Evolutionary conservation across 2,329 filamentous ascomycete species (phyloP), one percentile per base, ranked within the genome.

Genomic region (Aureobasidium sp.): DNA sequence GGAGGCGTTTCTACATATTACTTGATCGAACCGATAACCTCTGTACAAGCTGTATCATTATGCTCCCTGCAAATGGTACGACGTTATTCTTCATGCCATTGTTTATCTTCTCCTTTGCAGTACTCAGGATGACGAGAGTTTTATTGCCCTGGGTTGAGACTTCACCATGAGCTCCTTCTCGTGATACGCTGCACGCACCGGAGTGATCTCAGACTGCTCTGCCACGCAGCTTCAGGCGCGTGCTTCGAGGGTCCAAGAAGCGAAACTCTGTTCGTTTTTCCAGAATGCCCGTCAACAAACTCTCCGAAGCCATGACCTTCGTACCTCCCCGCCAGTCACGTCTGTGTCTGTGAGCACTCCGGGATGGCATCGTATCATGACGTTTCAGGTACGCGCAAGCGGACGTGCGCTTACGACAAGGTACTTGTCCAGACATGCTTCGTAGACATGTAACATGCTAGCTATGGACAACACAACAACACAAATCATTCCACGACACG

Each of bases 31-130:
- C 27, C 32, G 44, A 41, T 43, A 60, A 51, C 57, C 57, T 59
- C 56, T 60, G 57, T 60, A 51, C 46, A 60, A 44, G 57, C 36
- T 60, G 57, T 60, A 60, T 41, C 44, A 60, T 51, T 34, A 60
- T 60, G 43, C 52, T 56, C 37, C 37, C 39, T 56, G 37, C 52
- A 43, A 29, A 36, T 57, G 41, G 5, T 57, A 57, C 41, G 53
- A 57, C 46, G 46, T 55, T 55, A 55, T 55, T 55, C 51, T 55
- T 55, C 51, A 43, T n/a, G 51, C 26, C 29, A 10, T 32, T 55
- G 24, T 24, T 39, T 17, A 15, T 29, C 46, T 32, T n/a, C 3
- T 29, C 24, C 36, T 43, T 24, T 13, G 20, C 32, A 12, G 20
- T 39, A 10, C 8, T n/a, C 34, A 24, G 20, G n/a, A 52, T 39